Base-by-base conservation (phyloP, 495 filamentous ascomycete species). In the Chaetomium tenue region DNA sequence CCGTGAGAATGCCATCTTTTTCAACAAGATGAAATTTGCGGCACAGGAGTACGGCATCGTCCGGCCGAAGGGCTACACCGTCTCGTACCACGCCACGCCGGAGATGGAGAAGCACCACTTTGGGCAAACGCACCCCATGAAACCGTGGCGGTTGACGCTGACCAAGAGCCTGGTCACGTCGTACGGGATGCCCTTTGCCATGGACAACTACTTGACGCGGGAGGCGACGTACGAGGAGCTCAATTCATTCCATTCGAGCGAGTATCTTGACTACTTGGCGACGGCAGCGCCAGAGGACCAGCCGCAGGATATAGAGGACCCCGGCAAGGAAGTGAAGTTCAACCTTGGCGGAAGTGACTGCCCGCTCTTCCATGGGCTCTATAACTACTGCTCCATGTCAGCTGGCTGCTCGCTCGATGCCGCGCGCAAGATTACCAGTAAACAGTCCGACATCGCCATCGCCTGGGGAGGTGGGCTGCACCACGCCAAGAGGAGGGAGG, bases 391-490 rank as follows among this genome's bases (percentile, higher is more conserved):
- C 74, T 91, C 91, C 39, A 87, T 98, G 71, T 98, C 96, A 70
- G 87, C 90, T 7, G 95, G 95, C 42, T 91, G 88, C 47, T 93
- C 90, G 13, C 82, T 98, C 58, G 91, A 96, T 74, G 94, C 94
- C 13, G 93, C 94, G 30, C 88, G 91, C 64, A 94, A 93, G 74
- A 84, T 98, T 42, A 89, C 88, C 69, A 88, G 89, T 70, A 81
- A 88, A 42, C 90, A 97, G 76, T 89, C 91, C 26, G 88, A 96
- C 71, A 98, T 98, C 69, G 94, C 94, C 22, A 87, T 98, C 61
- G 97, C 97, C 75, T 98, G 95, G 95, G 92, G 93, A 61, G 94
- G 94, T 55, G 94, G 94, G 40, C 85, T 98, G 39, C 94, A 98
- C 77, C 94, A 98, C 74, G 94, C 94, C 33, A 98, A 98, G 75